Evolutionary conservation across 2,329 filamentous ascomycete genomes (phyloP).

Genomic region (Fusarium sp.): DNA sequence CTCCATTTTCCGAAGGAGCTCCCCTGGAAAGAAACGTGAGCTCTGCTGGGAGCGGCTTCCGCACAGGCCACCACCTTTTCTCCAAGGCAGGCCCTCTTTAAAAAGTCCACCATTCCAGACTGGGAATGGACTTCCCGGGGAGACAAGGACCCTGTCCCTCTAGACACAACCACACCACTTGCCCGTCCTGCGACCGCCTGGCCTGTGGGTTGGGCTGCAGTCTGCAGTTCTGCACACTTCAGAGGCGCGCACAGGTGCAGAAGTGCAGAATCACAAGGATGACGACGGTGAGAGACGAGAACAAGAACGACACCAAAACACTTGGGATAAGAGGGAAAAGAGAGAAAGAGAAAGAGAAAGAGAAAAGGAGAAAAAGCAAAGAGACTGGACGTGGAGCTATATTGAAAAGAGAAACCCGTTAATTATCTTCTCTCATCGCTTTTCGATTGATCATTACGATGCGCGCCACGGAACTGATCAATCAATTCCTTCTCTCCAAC

Average conservation of each 20-base stretch:
- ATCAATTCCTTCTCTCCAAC: background rate
- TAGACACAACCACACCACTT: conserved; percentile 43
- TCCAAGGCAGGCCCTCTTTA: conserved; percentile 28
- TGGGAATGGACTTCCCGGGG: conserved; percentile 37
- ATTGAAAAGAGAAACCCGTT: conserved; percentile 12
- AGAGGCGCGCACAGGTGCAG: background rate
- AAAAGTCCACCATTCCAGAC: conserved; percentile 27
- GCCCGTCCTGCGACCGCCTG: conserved; percentile 44
- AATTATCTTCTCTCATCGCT: conserved; percentile 8
- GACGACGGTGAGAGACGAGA: conserved; percentile 4
- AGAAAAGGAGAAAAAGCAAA: conserved; percentile 1
- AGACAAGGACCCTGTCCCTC: conserved; percentile 32
- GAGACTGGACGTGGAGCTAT: conserved; percentile 1
- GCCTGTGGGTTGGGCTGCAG: conserved; percentile 42
- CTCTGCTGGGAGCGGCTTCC: conserved; percentile 23
- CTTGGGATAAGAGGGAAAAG: conserved; percentile 12
- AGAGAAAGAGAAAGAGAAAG: too few species aligned
- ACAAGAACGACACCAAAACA: too few species aligned
- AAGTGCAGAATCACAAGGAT: conserved; percentile 36
- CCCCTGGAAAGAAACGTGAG: conserved; percentile 30
- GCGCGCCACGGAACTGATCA: background rate
- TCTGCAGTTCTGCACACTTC: conserved; percentile 24
- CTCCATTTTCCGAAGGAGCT: conserved; percentile 19
- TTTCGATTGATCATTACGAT: conserved; percentile 11
- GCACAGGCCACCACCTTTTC: conserved; percentile 38